Evolutionary conservation across 1,284 basidiomycete species (phyloP).

Genomic region (Cryptococcus sp.): DNA sequence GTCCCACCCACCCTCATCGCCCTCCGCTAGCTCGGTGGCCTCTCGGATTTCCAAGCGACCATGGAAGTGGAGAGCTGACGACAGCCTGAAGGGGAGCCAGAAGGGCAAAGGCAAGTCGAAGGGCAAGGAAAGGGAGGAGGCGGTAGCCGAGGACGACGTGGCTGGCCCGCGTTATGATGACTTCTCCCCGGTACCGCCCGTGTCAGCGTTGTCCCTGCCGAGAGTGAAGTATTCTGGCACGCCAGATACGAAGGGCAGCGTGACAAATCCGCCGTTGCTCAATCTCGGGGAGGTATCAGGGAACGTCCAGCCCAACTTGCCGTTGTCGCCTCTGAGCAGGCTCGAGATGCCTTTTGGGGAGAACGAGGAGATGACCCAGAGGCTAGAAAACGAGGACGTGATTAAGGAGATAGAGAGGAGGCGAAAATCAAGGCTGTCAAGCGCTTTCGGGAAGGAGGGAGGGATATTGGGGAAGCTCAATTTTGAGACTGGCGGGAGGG

Average conservation of each 20-base stretch:
- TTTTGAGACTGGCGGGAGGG: conserved; percentile 15
- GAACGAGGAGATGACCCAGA: neutral
- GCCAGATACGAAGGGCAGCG: neutral
- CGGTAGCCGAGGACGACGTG: neutral
- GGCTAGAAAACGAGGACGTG: neutral
- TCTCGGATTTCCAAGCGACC: conserved; percentile 6
- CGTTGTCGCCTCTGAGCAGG: neutral
- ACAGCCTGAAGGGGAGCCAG: neutral
- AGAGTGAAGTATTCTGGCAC: neutral
- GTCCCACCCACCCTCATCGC: conserved; percentile 3
- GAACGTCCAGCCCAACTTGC: neutral
- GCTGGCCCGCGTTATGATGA: conserved; percentile 7
- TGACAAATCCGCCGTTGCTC: neutral
- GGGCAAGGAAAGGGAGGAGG: neutral
- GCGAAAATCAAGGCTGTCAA: conserved; percentile 3
- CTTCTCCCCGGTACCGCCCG: conserved; percentile 1
- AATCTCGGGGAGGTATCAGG: neutral
- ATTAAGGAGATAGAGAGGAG: neutral
- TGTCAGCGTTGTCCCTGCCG: neutral
- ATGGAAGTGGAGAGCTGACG: conserved; percentile 9
- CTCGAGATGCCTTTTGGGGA: neutral
- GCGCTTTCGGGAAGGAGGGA: conserved; percentile 23
- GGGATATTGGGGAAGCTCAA: conserved; percentile 27
- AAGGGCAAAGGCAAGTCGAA: conserved; percentile 6
- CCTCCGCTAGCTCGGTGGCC: conserved; percentile 6